Percentiles rank a stretch among this genome's conserved stretches.
Evolutionary conservation across 129 eudicot genomes (phyloP).

Genomic region (Artemisia tridentata): DNA sequence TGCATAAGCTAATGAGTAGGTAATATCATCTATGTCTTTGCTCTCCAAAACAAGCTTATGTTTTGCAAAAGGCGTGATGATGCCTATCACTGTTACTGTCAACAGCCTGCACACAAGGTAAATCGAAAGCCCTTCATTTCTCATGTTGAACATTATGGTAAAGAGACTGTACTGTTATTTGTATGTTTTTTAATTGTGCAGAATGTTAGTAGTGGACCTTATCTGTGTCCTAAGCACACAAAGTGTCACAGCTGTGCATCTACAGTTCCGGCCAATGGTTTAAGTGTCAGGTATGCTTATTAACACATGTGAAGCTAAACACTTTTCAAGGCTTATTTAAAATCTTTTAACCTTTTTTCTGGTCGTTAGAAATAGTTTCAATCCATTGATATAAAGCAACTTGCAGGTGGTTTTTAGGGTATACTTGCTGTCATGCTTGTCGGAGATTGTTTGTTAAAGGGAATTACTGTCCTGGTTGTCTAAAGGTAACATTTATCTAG

Average conservation of each 20-base stretch:
- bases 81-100: slow-evolving; percentile 96
- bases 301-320: background rate
- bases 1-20: too few species aligned
- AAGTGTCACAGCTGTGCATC: slow-evolving; percentile 94
- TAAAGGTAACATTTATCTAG: slow-evolving; percentile 52
- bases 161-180: too few species aligned
- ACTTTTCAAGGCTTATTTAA: background rate
- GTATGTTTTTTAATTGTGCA: slow-evolving; percentile 21
- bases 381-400: background rate
- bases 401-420: slow-evolving; percentile 95
- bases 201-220: slow-evolving; percentile 90
- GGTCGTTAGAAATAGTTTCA: background rate
- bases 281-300: slow-evolving; percentile 66
- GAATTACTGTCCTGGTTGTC: slow-evolving; percentile 89
- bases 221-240: slow-evolving; percentile 92
- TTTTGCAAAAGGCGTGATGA: slow-evolving; percentile 98
- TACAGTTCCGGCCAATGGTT: slow-evolving; percentile 94
- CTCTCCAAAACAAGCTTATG: slow-evolving; percentile 79
- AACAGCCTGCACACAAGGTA: slow-evolving; percentile 99
- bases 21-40: too few species aligned
- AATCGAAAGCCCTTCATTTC: background rate
- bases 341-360: background rate
- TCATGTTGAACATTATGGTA: too few species aligned
- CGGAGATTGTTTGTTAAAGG: slow-evolving; percentile 94
- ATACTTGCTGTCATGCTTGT: slow-evolving; percentile 96